Conservation (phyloP, 116 monocot species). For the Dioscorea cayenensis region DNA sequence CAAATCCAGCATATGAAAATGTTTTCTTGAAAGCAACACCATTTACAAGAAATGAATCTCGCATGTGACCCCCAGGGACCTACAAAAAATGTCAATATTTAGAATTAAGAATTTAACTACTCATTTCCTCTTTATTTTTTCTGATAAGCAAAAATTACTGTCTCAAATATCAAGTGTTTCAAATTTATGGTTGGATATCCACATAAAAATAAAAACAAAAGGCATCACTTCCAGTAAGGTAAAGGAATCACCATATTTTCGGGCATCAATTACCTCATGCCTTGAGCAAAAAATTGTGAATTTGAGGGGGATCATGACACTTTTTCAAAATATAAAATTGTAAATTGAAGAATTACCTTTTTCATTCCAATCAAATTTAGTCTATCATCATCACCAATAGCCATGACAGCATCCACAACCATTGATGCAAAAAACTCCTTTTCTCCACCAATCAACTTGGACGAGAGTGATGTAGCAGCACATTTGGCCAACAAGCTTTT, state of each 20-base stretch:
- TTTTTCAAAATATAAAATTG: too few species aligned
- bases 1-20: conserved; percentile 99
- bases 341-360: conserved; percentile 45
- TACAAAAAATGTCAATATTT: conserved; percentile 3
- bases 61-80: conserved; percentile 96
- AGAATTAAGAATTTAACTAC: background rate
- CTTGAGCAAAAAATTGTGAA: background rate
- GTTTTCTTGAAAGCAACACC: conserved; percentile 99
- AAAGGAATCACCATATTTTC: too few species aligned
- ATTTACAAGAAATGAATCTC: conserved; percentile 94
- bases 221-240: too few species aligned
- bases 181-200: too few species aligned
- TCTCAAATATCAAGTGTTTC: too few species aligned
- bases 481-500: conserved; percentile 82
- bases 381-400: conserved; percentile 89
- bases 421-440: conserved; percentile 94
- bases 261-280: too few species aligned
- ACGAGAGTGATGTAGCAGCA: conserved; percentile 91
- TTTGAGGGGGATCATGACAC: too few species aligned
- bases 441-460: conserved; percentile 97
- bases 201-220: too few species aligned
- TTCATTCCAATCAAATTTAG: conserved; percentile 90
- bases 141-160: too few species aligned
- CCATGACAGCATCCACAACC: conserved; percentile 96
- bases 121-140: too few species aligned